Conservation (phyloP, 345 rosid genomes). For the Euphorbia peplus region DNA sequence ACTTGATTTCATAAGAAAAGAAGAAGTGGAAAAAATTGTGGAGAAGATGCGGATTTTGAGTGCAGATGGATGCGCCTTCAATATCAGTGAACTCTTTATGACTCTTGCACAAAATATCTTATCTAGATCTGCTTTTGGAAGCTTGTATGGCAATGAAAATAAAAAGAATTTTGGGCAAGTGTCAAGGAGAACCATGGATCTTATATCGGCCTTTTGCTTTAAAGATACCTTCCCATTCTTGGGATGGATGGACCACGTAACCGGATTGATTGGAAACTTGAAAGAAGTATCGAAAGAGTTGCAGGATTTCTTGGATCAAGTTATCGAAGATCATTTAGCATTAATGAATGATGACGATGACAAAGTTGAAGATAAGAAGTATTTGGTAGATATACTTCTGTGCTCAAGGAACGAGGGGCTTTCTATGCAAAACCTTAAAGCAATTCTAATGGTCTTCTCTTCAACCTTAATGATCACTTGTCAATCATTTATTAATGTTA, state of each 20-base stretch:
- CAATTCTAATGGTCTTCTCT: background rate
- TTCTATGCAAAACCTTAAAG: conserved; percentile 8
- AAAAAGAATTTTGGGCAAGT: conserved; percentile 9
- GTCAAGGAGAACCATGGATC: background rate
- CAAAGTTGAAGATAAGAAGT: background rate
- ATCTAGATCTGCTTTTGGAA: conserved; percentile 16
- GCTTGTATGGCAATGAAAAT: background rate
- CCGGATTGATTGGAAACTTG: background rate
- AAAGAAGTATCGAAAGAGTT: background rate
- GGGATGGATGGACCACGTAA: conserved; percentile 15
- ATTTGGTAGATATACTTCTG: conserved; percentile 17
- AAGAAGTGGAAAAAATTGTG: conserved; percentile 5
- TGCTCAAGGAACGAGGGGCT: conserved; percentile 7
- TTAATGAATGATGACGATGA: background rate
- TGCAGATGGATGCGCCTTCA: background rate
- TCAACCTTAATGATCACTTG: background rate
- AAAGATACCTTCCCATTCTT: conserved; percentile 9
- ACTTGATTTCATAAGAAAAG: conserved; percentile 14
- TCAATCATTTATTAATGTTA: no score
- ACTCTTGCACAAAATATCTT: conserved; percentile 5
- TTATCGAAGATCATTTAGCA: conserved; percentile 2
- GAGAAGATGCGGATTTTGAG: background rate
- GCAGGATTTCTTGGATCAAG: conserved; percentile 10
- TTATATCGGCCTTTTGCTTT: background rate
- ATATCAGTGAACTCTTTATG: conserved; percentile 19